Base-by-base conservation (phyloP, 495 filamentous ascomycete species). In the Jackrogersella multiformis region DNA sequence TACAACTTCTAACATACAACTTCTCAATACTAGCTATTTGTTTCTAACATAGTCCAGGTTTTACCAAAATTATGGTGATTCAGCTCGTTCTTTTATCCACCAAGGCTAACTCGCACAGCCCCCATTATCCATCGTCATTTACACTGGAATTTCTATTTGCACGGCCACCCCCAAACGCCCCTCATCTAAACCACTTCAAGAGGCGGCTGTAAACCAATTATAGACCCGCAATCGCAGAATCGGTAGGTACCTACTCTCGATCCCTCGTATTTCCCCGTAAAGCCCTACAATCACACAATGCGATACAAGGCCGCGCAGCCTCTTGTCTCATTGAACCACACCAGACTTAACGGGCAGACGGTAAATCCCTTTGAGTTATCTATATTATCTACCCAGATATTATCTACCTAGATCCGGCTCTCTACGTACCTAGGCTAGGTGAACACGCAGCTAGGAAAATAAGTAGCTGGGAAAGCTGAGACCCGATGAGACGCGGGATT, bases 51-150 rank as follows among this genome's bases (percentile, higher is more conserved):
- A n/a, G n/a, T n/a, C n/a, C n/a, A n/a, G n/a, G n/a, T n/a, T n/a
- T n/a, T n/a, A n/a, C n/a, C n/a, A n/a, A n/a, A n/a, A n/a, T n/a
- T n/a, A n/a, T n/a, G n/a, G n/a, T n/a, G n/a, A n/a, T 45, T 45
- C 20, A 45, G 20, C 42, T 45, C 20, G 42, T 4, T 24, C 42
- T 24, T 13, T 45, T 41, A 16, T 18, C 46, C 18, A 55, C 24
- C 49, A 56, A 46, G 60, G 51, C 60, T 63, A 41, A 57, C 1
- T 57, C 24, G 59, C n/a, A 28, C 53, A 56, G 53, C 53, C 53
- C 38, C 53, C n/a, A 16, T 39, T 26, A 4, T 8, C 4, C n/a
- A 4, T 42, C 36, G 36, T 26, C 53, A 56, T 32, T 5, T n/a
- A n/a, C 9, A 36, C 13, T n/a, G 10, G 12, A 1, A 26, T 5